phyloP scores from a whole-genome alignment of 345 rosid genomes.

The Microcos paniculata region DNA sequence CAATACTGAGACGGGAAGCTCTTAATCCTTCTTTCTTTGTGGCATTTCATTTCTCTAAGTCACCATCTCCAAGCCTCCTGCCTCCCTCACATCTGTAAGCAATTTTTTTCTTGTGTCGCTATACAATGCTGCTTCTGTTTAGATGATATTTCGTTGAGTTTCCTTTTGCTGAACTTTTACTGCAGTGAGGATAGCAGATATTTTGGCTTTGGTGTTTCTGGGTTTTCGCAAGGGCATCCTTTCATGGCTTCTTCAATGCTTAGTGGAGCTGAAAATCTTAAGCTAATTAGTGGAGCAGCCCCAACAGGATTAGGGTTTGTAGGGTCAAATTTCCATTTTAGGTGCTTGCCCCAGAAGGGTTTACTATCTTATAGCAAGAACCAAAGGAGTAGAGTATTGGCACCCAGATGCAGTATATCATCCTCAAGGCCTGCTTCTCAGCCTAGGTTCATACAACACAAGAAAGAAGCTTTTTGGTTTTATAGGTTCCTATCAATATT shows the following conservation, averaged over 20 bases:
- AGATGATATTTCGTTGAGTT: neutral
- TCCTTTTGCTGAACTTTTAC: neutral
- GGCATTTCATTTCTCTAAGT: neutral
- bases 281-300: conserved; percentile 32
- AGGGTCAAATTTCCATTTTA: conserved; percentile 44
- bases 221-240: neutral
- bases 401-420: conserved; percentile 62
- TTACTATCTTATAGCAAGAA: conserved; percentile 27
- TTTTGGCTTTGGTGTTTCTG: neutral
- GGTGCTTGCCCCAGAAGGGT: conserved; percentile 29
- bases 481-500: conserved; percentile 90
- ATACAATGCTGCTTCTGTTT: neutral
- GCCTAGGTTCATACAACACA: conserved; percentile 97
- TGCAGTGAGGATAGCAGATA: neutral
- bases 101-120: neutral
- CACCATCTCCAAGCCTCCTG: neutral
- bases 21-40: neutral
- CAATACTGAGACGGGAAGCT: neutral
- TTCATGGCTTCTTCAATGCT: conserved; percentile 70
- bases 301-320: conserved; percentile 40
- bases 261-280: conserved; percentile 56
- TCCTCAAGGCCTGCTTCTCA: conserved; percentile 83
- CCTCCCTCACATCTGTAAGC: neutral
- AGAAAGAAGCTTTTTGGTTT: conserved; percentile 97
- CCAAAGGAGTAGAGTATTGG: conserved; percentile 23